These are phyloP conservation scores for Ambrosiella xylebori DNA, from an alignment of 2,329 filamentous ascomycete species.

Conservation along the genomic window DNA sequence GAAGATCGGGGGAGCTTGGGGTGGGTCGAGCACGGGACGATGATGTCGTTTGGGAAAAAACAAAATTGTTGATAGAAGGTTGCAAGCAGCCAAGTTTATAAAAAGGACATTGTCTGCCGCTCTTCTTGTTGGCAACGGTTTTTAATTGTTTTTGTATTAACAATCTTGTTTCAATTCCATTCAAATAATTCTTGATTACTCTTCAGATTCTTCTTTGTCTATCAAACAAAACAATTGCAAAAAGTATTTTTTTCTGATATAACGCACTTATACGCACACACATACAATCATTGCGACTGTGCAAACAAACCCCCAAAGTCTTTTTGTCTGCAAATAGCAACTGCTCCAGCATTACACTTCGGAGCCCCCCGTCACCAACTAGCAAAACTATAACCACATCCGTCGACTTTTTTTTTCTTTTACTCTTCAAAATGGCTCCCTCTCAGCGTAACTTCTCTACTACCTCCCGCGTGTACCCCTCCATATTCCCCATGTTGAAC, in stretches of 20 bases:
- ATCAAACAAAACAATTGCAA: too few relatives aligned
- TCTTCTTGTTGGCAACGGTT: too few relatives aligned
- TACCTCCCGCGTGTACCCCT: conserved; percentile 18
- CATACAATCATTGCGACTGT: background rate
- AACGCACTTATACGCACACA: too few relatives aligned
- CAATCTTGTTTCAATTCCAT: too few relatives aligned
- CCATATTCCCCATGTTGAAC: conserved; percentile 18
- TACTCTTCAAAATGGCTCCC: conserved; percentile 11
- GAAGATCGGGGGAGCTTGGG: background rate
- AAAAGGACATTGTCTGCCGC: background rate
- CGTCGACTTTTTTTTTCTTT: background rate
- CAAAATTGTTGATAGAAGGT: background rate
- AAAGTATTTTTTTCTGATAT: too few relatives aligned
- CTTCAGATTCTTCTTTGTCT: too few relatives aligned
- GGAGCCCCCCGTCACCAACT: background rate
- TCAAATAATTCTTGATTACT: too few relatives aligned
- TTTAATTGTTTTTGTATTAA: too few relatives aligned
- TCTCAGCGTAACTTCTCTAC: conserved; percentile 17
- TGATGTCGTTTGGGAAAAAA: background rate
- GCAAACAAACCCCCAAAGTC: background rate
- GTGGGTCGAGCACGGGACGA: background rate
- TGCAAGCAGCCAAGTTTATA: background rate
- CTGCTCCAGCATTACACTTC: background rate
- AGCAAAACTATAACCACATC: background rate
- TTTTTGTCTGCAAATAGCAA: background rate